phyloP scores from a whole-genome alignment of 805 yeast genomes.

The Nakazawaea ernobii region DNA sequence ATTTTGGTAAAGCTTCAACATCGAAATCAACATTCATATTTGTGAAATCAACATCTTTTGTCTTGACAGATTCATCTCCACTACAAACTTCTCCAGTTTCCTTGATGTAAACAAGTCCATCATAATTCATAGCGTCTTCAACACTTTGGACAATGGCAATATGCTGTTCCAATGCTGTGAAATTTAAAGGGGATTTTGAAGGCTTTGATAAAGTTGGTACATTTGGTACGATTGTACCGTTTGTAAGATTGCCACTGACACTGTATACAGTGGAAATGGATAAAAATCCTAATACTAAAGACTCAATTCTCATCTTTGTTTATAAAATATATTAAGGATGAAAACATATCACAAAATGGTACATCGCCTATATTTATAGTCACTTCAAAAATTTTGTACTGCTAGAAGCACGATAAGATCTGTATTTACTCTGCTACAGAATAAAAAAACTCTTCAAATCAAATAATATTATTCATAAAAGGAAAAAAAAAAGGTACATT shows the following conservation, averaged over 20 bases:
- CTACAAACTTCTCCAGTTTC: constrained; percentile 7
- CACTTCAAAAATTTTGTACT: too few species aligned
- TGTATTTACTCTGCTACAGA: background rate
- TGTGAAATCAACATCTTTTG: background rate
- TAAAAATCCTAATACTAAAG: too few species aligned
- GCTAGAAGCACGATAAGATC: too few species aligned
- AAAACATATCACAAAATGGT: too few species aligned
- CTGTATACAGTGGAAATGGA: too few species aligned
- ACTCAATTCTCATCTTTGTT: too few species aligned
- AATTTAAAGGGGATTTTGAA: background rate
- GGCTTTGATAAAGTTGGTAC: too few species aligned
- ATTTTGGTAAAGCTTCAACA: background rate
- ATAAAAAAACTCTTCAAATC: background rate
- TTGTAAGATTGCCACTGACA: too few species aligned
- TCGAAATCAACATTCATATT: background rate
- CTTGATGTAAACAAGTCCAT: constrained; percentile 1
- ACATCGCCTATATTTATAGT: too few species aligned
- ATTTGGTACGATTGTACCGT: too few species aligned
- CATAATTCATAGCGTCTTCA: background rate
- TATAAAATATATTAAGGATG: too few species aligned
- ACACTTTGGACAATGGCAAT: background rate
- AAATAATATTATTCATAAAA: background rate
- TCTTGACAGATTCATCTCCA: background rate
- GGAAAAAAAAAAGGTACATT: background rate
- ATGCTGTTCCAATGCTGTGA: background rate